Percentiles rank a stretch among this genome's conserved stretches.
Conservation (phyloP, 164 flowering plant species). For the Vitis amurensis region DNA sequence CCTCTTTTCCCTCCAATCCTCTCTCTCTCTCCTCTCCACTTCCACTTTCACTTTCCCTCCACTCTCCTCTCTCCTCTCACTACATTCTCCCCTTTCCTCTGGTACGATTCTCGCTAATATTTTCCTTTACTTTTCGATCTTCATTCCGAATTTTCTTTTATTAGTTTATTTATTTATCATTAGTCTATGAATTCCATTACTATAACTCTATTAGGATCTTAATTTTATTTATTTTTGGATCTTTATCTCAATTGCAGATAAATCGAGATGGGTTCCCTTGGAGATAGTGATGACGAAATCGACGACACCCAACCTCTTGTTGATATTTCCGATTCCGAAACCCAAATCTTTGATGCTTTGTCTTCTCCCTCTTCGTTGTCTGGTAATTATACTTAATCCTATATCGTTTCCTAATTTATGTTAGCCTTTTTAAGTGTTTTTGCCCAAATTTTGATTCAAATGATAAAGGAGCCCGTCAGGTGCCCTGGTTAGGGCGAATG, state of each 20-base stretch:
- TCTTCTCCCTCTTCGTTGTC: background rate
- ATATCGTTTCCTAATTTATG: background rate
- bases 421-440: background rate
- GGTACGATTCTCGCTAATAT: background rate
- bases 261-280: conserved; percentile 22
- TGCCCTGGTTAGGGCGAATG: no score
- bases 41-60: background rate
- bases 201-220: background rate
- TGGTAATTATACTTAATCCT: conserved; percentile 11
- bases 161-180: background rate
- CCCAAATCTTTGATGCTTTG: conserved; percentile 18
- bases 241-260: background rate
- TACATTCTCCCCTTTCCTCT: background rate
- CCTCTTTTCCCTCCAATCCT: conserved; percentile 5
- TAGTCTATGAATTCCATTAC: background rate
- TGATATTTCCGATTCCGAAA: conserved; percentile 6
- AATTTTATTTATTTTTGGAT: background rate
- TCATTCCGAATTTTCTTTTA: background rate
- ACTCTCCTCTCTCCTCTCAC: background rate
- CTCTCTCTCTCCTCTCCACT: conserved; percentile 7
- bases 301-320: background rate
- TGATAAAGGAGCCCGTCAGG: background rate
- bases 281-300: conserved; percentile 8
- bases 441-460: background rate
- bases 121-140: background rate